Evolutionary conservation across 2,329 filamentous ascomycete species (phyloP).

Genomic region (Keithomyces neogunnii): DNA sequence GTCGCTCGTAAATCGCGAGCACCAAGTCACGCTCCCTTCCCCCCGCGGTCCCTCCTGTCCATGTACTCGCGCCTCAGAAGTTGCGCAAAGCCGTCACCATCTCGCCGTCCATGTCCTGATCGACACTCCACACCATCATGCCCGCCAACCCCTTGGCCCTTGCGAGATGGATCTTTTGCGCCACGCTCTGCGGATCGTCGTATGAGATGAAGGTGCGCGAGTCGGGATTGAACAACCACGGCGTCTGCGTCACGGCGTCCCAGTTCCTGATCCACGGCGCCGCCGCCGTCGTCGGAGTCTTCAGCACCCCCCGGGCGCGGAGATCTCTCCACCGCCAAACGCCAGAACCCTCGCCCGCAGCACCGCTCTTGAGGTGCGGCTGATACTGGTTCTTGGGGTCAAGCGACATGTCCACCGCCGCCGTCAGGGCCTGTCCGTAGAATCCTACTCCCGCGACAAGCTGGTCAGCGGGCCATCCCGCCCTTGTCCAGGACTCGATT

Average conservation of each 20-base stretch:
- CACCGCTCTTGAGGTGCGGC: too few species aligned
- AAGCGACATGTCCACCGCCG: background rate
- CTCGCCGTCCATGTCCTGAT: background rate
- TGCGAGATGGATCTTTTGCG: constrained; percentile 7
- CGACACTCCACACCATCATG: constrained; percentile 8
- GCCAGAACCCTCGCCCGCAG: background rate
- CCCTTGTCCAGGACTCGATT: constrained; percentile 5
- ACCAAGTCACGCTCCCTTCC: too few species aligned
- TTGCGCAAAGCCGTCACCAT: background rate
- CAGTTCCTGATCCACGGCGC: constrained; percentile 7
- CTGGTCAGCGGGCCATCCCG: constrained; percentile 5
- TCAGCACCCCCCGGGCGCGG: background rate
- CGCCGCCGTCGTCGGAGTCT: background rate
- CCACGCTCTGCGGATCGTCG: constrained; percentile 9
- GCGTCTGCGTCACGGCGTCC: constrained; percentile 6
- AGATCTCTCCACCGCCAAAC: background rate
- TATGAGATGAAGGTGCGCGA: constrained; percentile 9
- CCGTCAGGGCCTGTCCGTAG: constrained; percentile 6
- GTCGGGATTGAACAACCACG: constrained; percentile 8
- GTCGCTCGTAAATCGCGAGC: too few species aligned
- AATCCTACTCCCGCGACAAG: constrained; percentile 5
- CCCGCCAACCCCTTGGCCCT: constrained; percentile 6
- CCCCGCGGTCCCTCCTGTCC: background rate
- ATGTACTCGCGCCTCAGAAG: background rate
- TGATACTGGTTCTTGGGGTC: background rate